Conservation (phyloP, 1,284 basidiomycete genomes). For the Fomitopsis betulina region DNA sequence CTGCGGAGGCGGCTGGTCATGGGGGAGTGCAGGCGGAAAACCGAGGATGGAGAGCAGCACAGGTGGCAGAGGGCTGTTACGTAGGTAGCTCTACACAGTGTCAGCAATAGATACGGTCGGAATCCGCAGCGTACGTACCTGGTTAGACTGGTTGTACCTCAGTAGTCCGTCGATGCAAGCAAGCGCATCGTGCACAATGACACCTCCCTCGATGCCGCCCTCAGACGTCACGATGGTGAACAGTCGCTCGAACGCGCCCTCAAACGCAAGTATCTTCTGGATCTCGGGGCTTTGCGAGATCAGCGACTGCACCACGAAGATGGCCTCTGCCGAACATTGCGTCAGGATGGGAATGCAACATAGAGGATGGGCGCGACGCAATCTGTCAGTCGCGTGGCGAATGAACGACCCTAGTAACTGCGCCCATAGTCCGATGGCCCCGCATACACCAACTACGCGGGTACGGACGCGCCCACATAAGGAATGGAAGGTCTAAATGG, state of each 20-base stretch:
- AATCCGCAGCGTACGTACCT: constrained; percentile 46
- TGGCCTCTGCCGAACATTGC: constrained; percentile 53
- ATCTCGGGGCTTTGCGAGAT: constrained; percentile 89
- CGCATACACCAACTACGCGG: not conserved
- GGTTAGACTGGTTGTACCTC: constrained; percentile 93
- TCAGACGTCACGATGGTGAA: constrained; percentile 87
- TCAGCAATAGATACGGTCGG: not conserved
- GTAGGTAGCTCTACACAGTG: constrained; percentile 84
- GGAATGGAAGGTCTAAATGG: not conserved
- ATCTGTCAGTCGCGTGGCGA: constrained; percentile 1
- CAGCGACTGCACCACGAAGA: constrained; percentile 80
- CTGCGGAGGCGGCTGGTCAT: constrained; percentile 73
- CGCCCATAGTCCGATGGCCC: not conserved
- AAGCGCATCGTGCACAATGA: constrained; percentile 84
- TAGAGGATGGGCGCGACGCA: not conserved
- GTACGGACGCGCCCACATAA: not conserved
- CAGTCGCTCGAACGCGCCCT: constrained; percentile 94
- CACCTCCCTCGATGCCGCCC: constrained; percentile 89
- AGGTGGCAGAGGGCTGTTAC: constrained; percentile 85
- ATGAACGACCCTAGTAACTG: too few relatives aligned
- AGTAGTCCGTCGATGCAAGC: constrained; percentile 83
- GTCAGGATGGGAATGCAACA: not conserved
- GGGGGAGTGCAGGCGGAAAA: constrained; percentile 71
- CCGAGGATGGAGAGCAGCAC: constrained; percentile 89
- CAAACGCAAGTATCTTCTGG: constrained; percentile 96